Base-by-base conservation (phyloP, 768 basidiomycete genomes). In the Tricholoma saponaceum region DNA sequence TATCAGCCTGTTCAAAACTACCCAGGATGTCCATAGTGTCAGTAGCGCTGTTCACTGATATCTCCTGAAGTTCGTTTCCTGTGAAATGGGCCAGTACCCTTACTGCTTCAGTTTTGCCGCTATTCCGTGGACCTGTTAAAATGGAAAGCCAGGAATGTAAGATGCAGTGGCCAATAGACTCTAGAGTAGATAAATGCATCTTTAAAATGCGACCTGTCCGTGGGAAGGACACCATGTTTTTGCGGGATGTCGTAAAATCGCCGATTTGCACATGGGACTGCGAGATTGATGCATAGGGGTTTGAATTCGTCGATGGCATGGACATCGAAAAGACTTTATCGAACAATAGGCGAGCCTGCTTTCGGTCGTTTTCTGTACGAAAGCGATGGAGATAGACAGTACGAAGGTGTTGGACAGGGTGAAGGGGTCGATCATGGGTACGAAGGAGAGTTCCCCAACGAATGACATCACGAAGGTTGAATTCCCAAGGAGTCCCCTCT, bases 1-100 rank as follows among this genome's bases (percentile, higher is more conserved):
- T 54, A 68, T 94, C 90, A 25, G 88, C 84, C 72, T 98, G 96
- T 72, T 99, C 97, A 66, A 98, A 98, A 69, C 91, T 89, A 32
- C 97, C 97, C 44, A 99, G 74, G 32, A 99, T 86, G 71, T 99
- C 97, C 70, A 87, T 86, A 1, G 95, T 91, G 69, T 99, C 97
- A 2, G 92, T 94, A 6, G 91, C 87, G 57, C 82, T 87, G 69
- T 90, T 95, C 66, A 98, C 76, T 16, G 84, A 77, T 49, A 97
- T 80, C 69, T 93, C 91, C 20, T 77, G 78, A 1, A 98, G 79
- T 22, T 69, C 46, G 52, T 83, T 80, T 23, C 97, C 96, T 32
- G 83, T 82, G 35, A 86, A 72, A 52, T 83, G 72, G 32, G 95
- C 92, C 44, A 95, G 69, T 4, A 81, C 74, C 55, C 86, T 81